Evolutionary conservation across 1,284 basidiomycete species (phyloP).

Genomic region (Naganishia albida): DNA sequence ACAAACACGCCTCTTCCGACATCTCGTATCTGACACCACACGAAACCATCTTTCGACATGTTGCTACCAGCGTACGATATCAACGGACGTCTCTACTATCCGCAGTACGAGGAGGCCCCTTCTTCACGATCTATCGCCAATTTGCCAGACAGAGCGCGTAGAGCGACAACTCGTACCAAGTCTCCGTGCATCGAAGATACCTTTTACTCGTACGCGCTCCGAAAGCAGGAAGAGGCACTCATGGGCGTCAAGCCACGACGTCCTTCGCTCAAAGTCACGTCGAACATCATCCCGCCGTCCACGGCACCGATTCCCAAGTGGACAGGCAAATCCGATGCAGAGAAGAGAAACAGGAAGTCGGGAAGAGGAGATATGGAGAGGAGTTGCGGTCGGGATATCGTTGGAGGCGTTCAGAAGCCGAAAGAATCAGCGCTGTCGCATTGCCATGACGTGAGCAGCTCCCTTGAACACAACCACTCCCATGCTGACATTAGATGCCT

Average conservation of each 20-base stretch:
- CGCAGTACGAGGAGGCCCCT: conserved; percentile 19
- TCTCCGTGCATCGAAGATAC: conserved; percentile 25
- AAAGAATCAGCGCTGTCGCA: neutral
- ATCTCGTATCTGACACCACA: conserved; percentile 1
- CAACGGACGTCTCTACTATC: conserved; percentile 27
- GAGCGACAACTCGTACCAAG: conserved; percentile 9
- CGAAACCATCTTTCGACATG: conserved; percentile 5
- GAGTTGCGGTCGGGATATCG: conserved; percentile 11
- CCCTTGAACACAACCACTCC: neutral
- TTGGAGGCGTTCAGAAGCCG: conserved; percentile 1
- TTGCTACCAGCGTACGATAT: conserved; percentile 19
- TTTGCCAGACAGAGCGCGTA: neutral
- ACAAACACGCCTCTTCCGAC: neutral
- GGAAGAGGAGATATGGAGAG: conserved; percentile 4
- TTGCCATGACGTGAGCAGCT: conserved; percentile 1
- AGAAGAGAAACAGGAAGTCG: conserved; percentile 13
- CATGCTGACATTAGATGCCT: neutral
- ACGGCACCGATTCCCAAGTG: conserved; percentile 14
- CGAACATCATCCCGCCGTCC: conserved; percentile 1
- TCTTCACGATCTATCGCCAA: neutral
- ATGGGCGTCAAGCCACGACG: conserved; percentile 12
- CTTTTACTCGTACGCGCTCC: conserved; percentile 2
- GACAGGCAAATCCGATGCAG: conserved; percentile 7
- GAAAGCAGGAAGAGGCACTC: neutral
- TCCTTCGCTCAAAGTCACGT: neutral